Base-by-base conservation (phyloP, 129 eudicot species). In the Gnaphalium uliginosum region DNA sequence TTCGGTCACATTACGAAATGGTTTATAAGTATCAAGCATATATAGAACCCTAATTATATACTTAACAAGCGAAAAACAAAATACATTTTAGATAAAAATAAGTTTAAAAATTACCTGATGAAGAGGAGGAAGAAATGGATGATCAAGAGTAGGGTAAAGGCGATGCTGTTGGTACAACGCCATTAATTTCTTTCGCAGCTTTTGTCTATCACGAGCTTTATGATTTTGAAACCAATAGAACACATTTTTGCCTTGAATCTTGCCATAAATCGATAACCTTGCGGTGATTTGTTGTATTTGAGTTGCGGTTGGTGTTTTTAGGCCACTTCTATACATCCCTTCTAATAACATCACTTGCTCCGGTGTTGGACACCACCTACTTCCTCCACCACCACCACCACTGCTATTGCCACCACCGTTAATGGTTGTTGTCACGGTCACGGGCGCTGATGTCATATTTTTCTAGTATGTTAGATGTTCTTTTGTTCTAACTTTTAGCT, bases 221-320 rank as follows among this genome's bases (percentile, higher is more conserved):
- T 93, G 98, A 59, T 93, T 93, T 57, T 93, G 98, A 32, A 93
- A 93, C 98, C 98, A 93, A 64, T 92, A 92, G 51, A 92, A 92
- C 15, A 92, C 98, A 82, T 89, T 92, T 59, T 92, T 92, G 54
- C 97, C 94, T 75, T 92, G 87, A 27, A 92, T 87, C 21, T 79
- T 87, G 0, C 98, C 98, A 50, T 84, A 93, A 25, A 78, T 41
- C 8, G 89, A 78, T 65, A 93, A 88, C 27, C 87, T 87, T 74
- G 90, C 69, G 0, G 96, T 86, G 81, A 93, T 93, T 69, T 83
- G 85, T 43, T 93, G 98, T 71, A 93, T 93, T 72, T 88, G 96
- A 27, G 83, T 23, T 17, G 98, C 89, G 24, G 77, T 87, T 17
- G 98, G 98, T 24, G 96, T 92, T 59, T 87, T 85, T 8, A 89